Base-by-base conservation (phyloP, 192 early-diverging fungal genomes). In the Dissophora ornata region DNA sequence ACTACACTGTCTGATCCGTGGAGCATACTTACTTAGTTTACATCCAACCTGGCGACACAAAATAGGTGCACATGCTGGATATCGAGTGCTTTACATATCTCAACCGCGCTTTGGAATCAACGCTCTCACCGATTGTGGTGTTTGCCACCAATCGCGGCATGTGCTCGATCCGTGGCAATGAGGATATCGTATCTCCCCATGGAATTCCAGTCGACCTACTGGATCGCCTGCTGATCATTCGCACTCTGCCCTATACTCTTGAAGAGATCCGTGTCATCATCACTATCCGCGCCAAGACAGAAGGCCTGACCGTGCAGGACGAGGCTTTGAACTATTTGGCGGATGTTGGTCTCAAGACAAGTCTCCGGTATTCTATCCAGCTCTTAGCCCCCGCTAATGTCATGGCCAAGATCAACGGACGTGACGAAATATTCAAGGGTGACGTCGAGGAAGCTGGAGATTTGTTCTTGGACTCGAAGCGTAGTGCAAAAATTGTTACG, bases 21-120 rank as follows among this genome's bases (percentile, higher is more conserved):
- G 36, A 6, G 6, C 36, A 38, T 38, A 13, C 36, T 38, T 6
- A 38, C 36, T 38, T 38, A 9, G 7, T 38, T 6, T 13, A 9
- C 36, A 13, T 38, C 2, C 48, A 18, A 28, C 55, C 5, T 47
- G 21, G 28, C 33, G 41, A n/a, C 24, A 19, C 36, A 16, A 1
- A 13, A 19, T 78, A 92, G 90, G 97, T 98, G 16, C 98, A 99
- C 77, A 98, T 99, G 94, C 88, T 99, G 24, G 98, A 99, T 82
- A 96, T 99, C 71, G 98, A 99, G 79, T 99, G 96, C 84, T 99
- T 99, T 74, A 98, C 98, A 2, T 99, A 97, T 71, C 85, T 99
- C 57, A 99, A 98, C 86, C 94, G 97, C 38, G 98, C 98, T 26
- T 85, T 99, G 24, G 98, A 99, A 81, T 96, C 95, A 1, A 87